Conservation (phyloP, 371 early-diverging fungal species). For the Mucor circinelloides region DNA sequence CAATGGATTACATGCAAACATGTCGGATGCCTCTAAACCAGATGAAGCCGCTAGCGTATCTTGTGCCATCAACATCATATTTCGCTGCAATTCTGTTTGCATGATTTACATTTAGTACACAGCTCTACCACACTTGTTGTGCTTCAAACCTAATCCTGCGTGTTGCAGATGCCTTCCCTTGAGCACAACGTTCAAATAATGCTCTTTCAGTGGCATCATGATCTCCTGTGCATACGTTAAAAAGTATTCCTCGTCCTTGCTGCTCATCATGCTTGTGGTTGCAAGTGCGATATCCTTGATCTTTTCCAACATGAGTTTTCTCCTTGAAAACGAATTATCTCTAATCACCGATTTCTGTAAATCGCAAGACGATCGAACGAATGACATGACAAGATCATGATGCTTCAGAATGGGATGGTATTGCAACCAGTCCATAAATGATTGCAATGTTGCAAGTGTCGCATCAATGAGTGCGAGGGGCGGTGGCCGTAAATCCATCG, state of each 20-base stretch:
- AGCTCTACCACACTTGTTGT: neutral
- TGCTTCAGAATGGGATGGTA: conserved; percentile 46
- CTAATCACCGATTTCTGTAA: conserved; percentile 30
- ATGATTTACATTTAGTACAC: neutral
- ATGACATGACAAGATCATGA: conserved; percentile 53
- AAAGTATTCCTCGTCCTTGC: conserved; percentile 38
- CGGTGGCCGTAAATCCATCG: conserved; percentile 46
- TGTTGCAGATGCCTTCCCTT: conserved; percentile 9
- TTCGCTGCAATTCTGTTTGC: neutral
- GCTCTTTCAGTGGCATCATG: conserved; percentile 28
- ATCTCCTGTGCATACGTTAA: conserved; percentile 33
- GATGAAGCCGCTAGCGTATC: neutral
- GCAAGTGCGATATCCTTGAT: conserved; percentile 26
- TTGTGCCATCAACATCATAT: neutral
- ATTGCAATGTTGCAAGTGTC: conserved; percentile 34
- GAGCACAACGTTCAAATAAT: neutral
- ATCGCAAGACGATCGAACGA: conserved; percentile 39
- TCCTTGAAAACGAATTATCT: conserved; percentile 33
- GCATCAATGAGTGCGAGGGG: conserved; percentile 37
- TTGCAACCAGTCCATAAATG: conserved; percentile 52
- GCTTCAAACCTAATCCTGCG: conserved; percentile 24
- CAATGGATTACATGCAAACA: conserved; percentile 4
- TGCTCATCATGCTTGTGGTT: neutral
- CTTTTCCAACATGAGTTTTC: conserved; percentile 38
- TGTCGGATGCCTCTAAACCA: neutral